Evolutionary conservation across 1,139 yeast species (phyloP), one percentile per base, ranked within the genome.

Genomic region (Protomyces inouyei): DNA sequence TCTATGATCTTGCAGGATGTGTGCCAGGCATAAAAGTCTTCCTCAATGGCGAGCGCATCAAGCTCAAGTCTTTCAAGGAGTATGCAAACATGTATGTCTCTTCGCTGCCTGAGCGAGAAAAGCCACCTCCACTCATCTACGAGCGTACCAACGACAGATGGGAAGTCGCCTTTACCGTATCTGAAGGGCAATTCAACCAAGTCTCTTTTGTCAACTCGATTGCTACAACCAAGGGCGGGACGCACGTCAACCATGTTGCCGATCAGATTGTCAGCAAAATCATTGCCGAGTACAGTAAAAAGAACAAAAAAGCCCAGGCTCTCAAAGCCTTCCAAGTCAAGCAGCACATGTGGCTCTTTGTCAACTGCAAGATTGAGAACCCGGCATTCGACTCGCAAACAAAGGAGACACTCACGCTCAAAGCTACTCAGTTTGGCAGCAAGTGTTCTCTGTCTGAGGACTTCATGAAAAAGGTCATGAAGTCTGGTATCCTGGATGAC

Each of bases 371-470:
- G 70, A 85, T 95, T 75, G 97, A 91, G 74, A 95, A 95, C 71
- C 98, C 98, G 0, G 96, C 98, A 0, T 95, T 95, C 73, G 92
- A 97, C 0, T 92, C 98, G 0, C 98, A 95, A 77, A 95, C 98
- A 0, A 95, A 95, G 73, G 98, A 95, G 74, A 97, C 92, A 73
- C 79, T 95, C 71, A 92, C 97, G 14, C 90, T 98, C 0, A 87
- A 93, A 73, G 85, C 85, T 0, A 81, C 88, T 45, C 95, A 92
- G 69, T 95, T 93, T 77, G 98, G 97, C 46, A 89, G 97, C 12
- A 86, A 85, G 68, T 86, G 87, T 67, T 83, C 80, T 14, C 79
- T 95, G 5, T 82, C 90, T 32, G 96, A 88, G 65, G 87, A 81
- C 40, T 93, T 90, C 73, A 82, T 93, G 68, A 84, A 83, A 67